A percentile compares a stretch with the other conserved stretches of the same genome.
Conservation (phyloP, 169 alveolate genomes). For the Plasmodium vivax region DNA sequence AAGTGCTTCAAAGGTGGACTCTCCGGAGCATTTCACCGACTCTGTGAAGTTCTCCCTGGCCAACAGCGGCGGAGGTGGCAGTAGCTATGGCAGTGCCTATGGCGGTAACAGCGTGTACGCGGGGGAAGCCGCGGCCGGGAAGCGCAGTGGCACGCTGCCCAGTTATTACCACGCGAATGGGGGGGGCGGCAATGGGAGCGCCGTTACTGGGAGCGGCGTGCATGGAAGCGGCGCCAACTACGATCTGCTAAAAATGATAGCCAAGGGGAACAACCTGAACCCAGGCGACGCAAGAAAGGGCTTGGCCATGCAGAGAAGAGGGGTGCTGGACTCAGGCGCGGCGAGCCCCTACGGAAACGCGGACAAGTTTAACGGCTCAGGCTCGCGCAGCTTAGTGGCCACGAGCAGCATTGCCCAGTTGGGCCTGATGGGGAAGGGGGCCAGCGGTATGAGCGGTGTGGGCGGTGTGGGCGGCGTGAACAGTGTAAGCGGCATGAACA, state of each 20-base stretch:
- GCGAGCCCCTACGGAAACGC: neutral
- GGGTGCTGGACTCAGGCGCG: neutral
- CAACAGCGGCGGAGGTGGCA: neutral
- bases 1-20: neutral
- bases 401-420: neutral
- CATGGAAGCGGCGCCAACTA: neutral
- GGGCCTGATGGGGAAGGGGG: neutral
- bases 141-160: neutral
- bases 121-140: neutral
- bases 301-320: neutral
- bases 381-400: neutral
- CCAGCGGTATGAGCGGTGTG: neutral
- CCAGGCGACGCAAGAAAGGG: slow-evolving; percentile 7
- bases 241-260: neutral
- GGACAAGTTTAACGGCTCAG: neutral
- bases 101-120: neutral
- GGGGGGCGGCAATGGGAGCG: no score
- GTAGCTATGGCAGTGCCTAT: no score
- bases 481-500: neutral
- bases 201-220: neutral
- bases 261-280: slow-evolving; percentile 1
- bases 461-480: neutral
- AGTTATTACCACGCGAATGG: neutral
- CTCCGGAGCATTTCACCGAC: neutral
- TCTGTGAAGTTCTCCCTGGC: neutral